Evolutionary conservation across 2,329 filamentous ascomycete species (phyloP), one percentile per base, ranked within the genome.

Genomic region (Fusarium sp.): DNA sequence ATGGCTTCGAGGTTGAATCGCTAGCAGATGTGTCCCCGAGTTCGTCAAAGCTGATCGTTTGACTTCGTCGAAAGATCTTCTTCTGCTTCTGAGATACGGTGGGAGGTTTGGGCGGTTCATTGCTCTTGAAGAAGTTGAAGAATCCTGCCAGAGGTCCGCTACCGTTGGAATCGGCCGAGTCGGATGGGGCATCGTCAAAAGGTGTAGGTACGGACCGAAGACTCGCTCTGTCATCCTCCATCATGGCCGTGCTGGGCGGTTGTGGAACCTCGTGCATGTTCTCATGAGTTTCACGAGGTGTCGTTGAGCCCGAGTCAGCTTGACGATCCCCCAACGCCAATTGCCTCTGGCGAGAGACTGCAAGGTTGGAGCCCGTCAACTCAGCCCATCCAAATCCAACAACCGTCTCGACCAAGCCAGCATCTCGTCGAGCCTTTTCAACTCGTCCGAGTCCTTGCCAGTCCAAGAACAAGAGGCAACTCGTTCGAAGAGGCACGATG

Each of bases 311-410:
- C 6, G 83, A 82, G n/a, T 78, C 78, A n/a, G 71, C 64, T 16
- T 78, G 79, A 18, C 82, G 81, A 2, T 80, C 78, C 54, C 82
- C 82, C 2, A 80, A 79, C 2, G 84, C 82, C 5, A 85, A 79
- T 78, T 87, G 84, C n/a, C 82, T 83, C n/a, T 83, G 85, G 34
- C 84, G 82, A 8, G 87, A 82, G 16, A 83, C 79, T 3, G 77
- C 87, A 79, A 89, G 86, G 73, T 90, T 93, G n/a, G 92, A 84
- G 20, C 91, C 91, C 0, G 94, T 98, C 66, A 99, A 85, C 82
- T 99, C 97, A 10, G 95, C 94, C 94, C 95, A 98, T 3, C 97
- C 96, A 88, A 96, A 98, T 65, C 94, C 94, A 34, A 97, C 95
- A 73, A 98, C 92, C 0, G 95, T 98, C 63, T 97, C 95, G 41